Conservation (phyloP, 495 filamentous ascomycete species). For the Podospora australis region DNA sequence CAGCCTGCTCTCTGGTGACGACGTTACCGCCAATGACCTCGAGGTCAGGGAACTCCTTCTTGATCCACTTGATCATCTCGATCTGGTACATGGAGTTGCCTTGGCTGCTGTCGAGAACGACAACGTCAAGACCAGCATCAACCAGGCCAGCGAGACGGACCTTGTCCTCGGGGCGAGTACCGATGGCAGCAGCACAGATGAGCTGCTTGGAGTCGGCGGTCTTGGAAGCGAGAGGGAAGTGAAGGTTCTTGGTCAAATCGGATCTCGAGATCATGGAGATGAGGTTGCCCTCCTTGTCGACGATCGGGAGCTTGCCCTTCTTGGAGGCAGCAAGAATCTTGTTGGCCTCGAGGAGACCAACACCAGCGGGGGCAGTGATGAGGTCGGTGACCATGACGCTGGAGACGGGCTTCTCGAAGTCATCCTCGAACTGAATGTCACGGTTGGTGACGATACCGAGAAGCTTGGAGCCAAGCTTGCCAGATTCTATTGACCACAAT, state of each 20-base stretch:
- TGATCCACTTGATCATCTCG: constrained; percentile 94
- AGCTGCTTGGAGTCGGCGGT: constrained; percentile 96
- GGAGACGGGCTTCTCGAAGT: constrained; percentile 65
- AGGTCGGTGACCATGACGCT: constrained; percentile 94
- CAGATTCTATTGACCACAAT: constrained; percentile 60
- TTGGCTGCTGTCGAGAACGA: constrained; percentile 90
- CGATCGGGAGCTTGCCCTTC: constrained; percentile 98
- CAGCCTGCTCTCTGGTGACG: constrained; percentile 92
- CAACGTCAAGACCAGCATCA: constrained; percentile 92
- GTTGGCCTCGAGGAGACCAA: constrained; percentile 84
- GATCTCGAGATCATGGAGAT: constrained; percentile 93
- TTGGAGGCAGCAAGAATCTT: constrained; percentile 88
- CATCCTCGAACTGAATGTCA: constrained; percentile 91
- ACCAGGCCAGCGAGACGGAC: constrained; percentile 76
- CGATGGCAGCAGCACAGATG: constrained; percentile 90
- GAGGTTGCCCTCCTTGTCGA: constrained; percentile 79
- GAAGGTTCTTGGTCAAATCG: constrained; percentile 97
- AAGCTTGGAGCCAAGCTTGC: constrained; percentile 88
- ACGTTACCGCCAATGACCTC: constrained; percentile 98
- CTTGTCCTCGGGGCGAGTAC: constrained; percentile 90
- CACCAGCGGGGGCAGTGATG: constrained; percentile 80
- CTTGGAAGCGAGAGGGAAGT: constrained; percentile 96
- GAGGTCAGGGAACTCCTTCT: constrained; percentile 72
- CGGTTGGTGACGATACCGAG: constrained; percentile 95
- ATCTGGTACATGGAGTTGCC: constrained; percentile 97